Conservation (phyloP, 371 early-diverging fungal species). For the Mucor saturninus region DNA sequence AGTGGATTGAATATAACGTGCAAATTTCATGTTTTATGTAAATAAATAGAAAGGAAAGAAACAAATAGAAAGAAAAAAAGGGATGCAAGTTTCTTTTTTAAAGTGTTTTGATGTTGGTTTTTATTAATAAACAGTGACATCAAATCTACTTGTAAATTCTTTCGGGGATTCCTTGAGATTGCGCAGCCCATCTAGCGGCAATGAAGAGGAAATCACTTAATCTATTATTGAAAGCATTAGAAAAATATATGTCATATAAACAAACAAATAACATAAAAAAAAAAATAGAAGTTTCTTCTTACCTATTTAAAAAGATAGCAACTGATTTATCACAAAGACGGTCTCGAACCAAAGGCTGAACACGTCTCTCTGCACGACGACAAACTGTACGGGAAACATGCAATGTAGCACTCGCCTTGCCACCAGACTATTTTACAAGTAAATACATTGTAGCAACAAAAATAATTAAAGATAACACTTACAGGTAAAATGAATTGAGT, state of each 20-base stretch:
- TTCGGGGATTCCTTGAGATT: conserved; percentile 68
- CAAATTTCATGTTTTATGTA: conserved; percentile 27
- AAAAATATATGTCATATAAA: conserved; percentile 19
- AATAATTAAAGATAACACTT: conserved; percentile 16
- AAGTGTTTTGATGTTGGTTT: neutral
- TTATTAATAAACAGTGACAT: neutral
- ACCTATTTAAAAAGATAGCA: conserved; percentile 79
- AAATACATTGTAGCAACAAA: neutral
- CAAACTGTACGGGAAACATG: conserved; percentile 81
- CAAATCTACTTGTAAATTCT: conserved; percentile 61
- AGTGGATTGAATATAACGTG: conserved; percentile 84
- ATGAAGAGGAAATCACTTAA: conserved; percentile 91
- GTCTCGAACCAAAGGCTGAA: conserved; percentile 76
- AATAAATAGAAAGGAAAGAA: neutral
- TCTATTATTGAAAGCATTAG: conserved; percentile 41
- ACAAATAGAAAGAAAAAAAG: neutral
- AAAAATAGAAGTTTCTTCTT: conserved; percentile 11
- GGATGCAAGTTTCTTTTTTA: neutral
- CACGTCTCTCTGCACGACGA: conserved; percentile 85
- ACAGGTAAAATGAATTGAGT: conserved; percentile 88
- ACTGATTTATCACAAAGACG: conserved; percentile 65
- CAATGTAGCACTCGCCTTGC: conserved; percentile 69
- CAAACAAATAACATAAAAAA: conserved; percentile 10
- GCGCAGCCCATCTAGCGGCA: conserved; percentile 83
- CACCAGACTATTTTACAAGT: conserved; percentile 66